These are phyloP conservation scores for Penicillium verhagenii DNA, from an alignment of 495 filamentous ascomycete genomes.

Conservation along the genomic window DNA sequence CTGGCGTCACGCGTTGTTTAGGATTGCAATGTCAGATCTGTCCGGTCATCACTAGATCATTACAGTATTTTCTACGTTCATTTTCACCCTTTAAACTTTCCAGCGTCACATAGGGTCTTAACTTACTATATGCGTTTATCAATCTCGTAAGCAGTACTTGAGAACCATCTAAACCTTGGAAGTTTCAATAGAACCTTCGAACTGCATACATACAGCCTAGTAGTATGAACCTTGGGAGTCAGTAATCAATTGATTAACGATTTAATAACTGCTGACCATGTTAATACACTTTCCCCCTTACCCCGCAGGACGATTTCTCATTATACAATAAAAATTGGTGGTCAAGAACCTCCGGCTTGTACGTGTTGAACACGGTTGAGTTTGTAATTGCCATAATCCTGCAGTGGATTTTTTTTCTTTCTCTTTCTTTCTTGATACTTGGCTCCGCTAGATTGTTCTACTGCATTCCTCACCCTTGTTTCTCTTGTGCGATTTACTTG, in stretches of 20 bases:
- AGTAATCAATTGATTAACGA: no score
- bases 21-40: neutral
- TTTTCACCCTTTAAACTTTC: neutral
- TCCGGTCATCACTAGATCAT: neutral
- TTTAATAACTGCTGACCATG: no score
- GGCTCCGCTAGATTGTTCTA: no score
- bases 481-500: neutral
- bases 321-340: conserved; percentile 24
- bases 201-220: no score
- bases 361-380: neutral
- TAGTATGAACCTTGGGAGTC: no score
- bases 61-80: neutral
- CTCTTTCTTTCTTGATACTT: no score
- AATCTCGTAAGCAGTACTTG: no score
- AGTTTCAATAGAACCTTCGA: no score
- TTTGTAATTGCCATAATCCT: neutral
- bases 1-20: conserved; percentile 25
- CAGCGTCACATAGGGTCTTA: neutral
- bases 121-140: no score
- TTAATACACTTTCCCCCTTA: no score
- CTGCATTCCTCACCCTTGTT: no score
- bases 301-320: conserved; percentile 15
- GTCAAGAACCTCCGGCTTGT: neutral
- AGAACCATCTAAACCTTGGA: no score
- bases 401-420: neutral